phyloP scores from a whole-genome alignment of 768 basidiomycete species.

The Agaricus sinodeliciosus region DNA sequence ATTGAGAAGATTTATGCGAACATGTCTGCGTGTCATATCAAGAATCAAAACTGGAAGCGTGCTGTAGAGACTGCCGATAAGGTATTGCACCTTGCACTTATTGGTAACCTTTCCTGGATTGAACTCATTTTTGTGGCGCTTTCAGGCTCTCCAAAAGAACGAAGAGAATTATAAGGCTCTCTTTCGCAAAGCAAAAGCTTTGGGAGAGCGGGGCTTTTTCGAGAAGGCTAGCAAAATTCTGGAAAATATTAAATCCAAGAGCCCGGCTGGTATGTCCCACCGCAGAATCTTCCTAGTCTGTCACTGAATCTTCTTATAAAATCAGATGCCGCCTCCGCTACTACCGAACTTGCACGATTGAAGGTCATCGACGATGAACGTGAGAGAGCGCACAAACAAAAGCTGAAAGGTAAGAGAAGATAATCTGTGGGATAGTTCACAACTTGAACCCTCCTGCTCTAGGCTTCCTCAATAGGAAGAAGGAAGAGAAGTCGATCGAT shows the following conservation, averaged over 20 bases:
- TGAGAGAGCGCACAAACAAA: conserved; percentile 58
- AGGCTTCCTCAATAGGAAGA: conserved; percentile 50
- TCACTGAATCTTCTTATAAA: neutral
- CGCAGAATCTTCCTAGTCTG: neutral
- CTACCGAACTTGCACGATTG: conserved; percentile 60
- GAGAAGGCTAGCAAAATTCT: conserved; percentile 67
- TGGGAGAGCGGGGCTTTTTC: conserved; percentile 69
- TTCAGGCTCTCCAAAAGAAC: conserved; percentile 69
- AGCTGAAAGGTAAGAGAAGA: conserved; percentile 55
- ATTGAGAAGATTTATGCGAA: conserved; percentile 82
- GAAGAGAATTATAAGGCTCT: conserved; percentile 71
- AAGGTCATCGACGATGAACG: conserved; percentile 59
- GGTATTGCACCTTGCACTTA: conserved; percentile 22
- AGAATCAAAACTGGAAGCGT: conserved; percentile 73
- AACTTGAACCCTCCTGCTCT: neutral
- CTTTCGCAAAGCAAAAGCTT: conserved; percentile 76
- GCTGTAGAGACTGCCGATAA: conserved; percentile 79
- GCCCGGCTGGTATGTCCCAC: conserved; percentile 43
- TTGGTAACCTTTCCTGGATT: neutral
- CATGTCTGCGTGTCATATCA: conserved; percentile 80
- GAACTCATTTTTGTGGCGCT: neutral
- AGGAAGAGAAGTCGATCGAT: conserved; percentile 48
- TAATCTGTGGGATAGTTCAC: neutral
- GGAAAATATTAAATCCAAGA: conserved; percentile 57
- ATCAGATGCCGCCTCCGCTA: conserved; percentile 50